Base-by-base conservation (phyloP, 208 protist species). In the Leishmania arabica region DNA sequence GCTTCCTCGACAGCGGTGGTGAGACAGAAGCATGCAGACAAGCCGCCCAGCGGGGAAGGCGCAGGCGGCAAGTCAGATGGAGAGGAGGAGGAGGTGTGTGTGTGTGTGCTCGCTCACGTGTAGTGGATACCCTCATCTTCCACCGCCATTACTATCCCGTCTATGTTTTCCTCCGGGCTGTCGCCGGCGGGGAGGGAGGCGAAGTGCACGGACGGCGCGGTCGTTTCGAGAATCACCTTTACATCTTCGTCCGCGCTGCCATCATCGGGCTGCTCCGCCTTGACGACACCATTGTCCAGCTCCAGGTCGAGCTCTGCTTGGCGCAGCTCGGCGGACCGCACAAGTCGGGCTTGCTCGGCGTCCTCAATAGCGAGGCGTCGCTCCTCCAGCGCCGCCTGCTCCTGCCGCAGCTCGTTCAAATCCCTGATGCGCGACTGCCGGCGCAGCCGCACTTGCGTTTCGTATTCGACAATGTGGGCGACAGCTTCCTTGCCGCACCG, bases 401-500 rank as follows among this genome's bases (percentile, higher is more conserved):
- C 88, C 53, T 83, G 79, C 17, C 78, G 84, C 47, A 93, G 69
- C 40, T 86, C 81, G 31, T 70, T 40, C 70, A 96, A 65, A 49
- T 95, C 89, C 51, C 86, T 58, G 54, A 94, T 62, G 75, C 89
- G 81, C 11, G 80, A 79, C 54, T 92, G 84, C 42, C 90, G 86
- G 45, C 37, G 47, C 56, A 93, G 77, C 9, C 94, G 94, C 53
- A 87, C 40, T 60, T 94, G 86, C 86, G 84, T 91, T 80, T 97
- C 94, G 85, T 90, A 94, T 82, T 97, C 92, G 27, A 91, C 79
- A 9, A 87, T 45, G 75, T 97, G 94, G 58, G 92, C 91, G 72
- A 91, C 86, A 19, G 88, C 89, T 70, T 94, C 92, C 64, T 87
- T 92, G 11, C 94, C 93, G 77, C 92, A 96, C 13, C 93, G 89